Base-by-base conservation (phyloP, 2,329 filamentous ascomycete species). In the Monosporascus cannonballus region DNA sequence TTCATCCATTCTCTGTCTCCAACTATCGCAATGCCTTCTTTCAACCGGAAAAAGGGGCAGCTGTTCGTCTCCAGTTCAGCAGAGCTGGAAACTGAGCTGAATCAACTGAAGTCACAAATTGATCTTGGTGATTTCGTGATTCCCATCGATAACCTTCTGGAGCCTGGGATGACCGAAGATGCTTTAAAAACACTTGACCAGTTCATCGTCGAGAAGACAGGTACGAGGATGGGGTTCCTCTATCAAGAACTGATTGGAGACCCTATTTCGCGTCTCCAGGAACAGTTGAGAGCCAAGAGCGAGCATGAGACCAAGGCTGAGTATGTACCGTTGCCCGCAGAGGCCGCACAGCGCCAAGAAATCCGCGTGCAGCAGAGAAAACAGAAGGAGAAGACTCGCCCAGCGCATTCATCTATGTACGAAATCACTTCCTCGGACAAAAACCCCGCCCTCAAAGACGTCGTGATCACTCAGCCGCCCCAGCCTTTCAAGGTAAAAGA, bases 301-400 rank as follows among this genome's bases (percentile, higher is more conserved):
- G 22, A 42, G 22, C 9, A 53, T 49, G 30, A 48, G 22, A 46
- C 6, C 8, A 54, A 65, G 17, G 25, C 50, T 0, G 59, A 64
- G 17, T 59, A 58, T 11, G 51, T 63, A 1, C 57, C 64, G 0
- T 37, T 61, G 6, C 53, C 60, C 0, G n/a, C 53, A 0, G 55
- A 63, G 6, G 36, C 58, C 1, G 44, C 59, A 4, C 51, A 64
- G 25, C 45, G 59, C 0, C 46, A 45, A 6, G 64, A 67, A 20
- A 27, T 64, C 1, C 56, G 53, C 9, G 54, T 73, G 1, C 61
- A 73, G 51, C 60, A 70, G 44, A 68, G 69, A 24, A 67, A 59
- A 22, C 53, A 70, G 41, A 78, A 77, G 54, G 66, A 73, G 44
- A 79, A 76, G 63, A 76, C 74, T 0, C 71, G 75, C 0, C 71